These are phyloP conservation scores for Starmerella khaoyaiensis DNA, from an alignment of 805 yeast species.

Conservation along the genomic window DNA sequence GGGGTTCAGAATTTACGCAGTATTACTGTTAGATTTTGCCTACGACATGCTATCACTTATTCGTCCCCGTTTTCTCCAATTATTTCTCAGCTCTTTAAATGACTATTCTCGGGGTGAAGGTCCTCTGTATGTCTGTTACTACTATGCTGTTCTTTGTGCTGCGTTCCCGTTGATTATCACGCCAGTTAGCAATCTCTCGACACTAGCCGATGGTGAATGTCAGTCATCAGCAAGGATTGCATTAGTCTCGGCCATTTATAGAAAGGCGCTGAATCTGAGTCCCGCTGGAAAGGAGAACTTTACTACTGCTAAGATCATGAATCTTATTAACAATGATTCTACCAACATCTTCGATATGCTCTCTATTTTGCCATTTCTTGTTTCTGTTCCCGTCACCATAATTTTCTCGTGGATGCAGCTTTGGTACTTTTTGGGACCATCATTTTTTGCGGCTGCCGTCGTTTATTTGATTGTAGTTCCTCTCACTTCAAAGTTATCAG, in stretches of 20 bases:
- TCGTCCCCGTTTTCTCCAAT: conserved; percentile 9
- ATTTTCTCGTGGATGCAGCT: conserved; percentile 62
- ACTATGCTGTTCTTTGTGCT: conserved; percentile 15
- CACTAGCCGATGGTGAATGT: neutral
- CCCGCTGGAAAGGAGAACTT: conserved; percentile 41
- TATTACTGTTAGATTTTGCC: neutral
- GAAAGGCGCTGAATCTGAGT: conserved; percentile 50
- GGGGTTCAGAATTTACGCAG: neutral
- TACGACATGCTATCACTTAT: neutral
- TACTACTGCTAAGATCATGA: conserved; percentile 71
- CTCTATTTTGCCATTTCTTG: conserved; percentile 64
- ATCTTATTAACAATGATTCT: conserved; percentile 65
- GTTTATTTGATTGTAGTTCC: conserved; percentile 67
- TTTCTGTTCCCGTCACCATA: conserved; percentile 93
- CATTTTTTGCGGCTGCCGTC: conserved; percentile 87
- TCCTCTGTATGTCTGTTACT: conserved; percentile 12
- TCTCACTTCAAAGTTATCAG: conserved; percentile 38
- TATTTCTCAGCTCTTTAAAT: conserved; percentile 12
- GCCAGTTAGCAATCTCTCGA: conserved; percentile 8
- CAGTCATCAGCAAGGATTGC: neutral
- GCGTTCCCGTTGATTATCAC: conserved; percentile 10
- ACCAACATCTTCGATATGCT: conserved; percentile 49
- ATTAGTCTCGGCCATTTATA: conserved; percentile 31
- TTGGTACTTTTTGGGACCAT: conserved; percentile 58
- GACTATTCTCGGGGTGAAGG: conserved; percentile 6